Evolutionary conservation across 805 yeast genomes (phyloP), one percentile per base, ranked within the genome.

Genomic region (Saturnispora dispora): DNA sequence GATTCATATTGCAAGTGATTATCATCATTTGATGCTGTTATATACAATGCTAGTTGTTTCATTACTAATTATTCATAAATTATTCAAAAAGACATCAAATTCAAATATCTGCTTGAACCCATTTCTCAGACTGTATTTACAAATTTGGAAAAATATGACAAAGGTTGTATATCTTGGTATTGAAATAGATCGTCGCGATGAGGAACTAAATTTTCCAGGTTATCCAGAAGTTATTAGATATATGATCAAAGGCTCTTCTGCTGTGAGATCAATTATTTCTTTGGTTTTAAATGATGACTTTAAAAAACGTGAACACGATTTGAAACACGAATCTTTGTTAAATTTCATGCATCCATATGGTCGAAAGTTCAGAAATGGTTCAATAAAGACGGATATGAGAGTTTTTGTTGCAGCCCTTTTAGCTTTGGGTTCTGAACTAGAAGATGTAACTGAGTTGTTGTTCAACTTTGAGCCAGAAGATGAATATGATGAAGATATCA

Each of bases 261-360:
- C 88, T 0, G 66, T 85, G 27, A 64, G 95, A 33, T 74, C 79
- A 33, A 77, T 82, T 0, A 61, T 82, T 7, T 86, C 88, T 0
- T 70, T 82, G 52, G 71, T 82, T 8, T 60, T 85, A 49, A 83
- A 83, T 59, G 75, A 73, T 43, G 71, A 76, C 50, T 63, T 71
- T 20, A 67, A 63, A 0, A 58, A 58, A 18, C 62, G 77, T 49
- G 59, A 59, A 18, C 83, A 81, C 58, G 93, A 85, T 61, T 67
- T 82, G 25, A 67, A 72, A 49, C 81, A 79, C 57, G 81, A 80
- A 57, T 72, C 86, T 9, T 68, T 84, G 23, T 63, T 76, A 36
- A 73, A 79, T 50, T 84, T 81, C 60, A 72, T 80, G 71, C 79
- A 82, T 20, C 89, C 90, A 2, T 75, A 79, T 66, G 85, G 83